Conservation (phyloP, 106 monocot genomes). For the Platanthera zijinensis region DNA sequence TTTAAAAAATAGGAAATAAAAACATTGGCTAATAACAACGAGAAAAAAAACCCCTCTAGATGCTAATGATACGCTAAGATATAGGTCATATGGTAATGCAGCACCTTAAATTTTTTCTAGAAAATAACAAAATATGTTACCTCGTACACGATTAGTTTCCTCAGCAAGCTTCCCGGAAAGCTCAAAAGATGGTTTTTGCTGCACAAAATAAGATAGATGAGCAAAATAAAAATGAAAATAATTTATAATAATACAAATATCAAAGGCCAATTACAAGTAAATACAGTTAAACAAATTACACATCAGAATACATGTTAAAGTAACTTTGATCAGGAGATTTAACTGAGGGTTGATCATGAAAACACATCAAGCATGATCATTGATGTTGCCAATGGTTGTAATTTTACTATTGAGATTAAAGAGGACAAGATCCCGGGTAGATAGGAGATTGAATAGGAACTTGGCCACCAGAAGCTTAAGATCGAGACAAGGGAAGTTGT, state of each 20-base stretch:
- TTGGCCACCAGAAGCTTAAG: too few species aligned
- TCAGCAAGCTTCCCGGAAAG: constrained; percentile 98
- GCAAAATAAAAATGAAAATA: not conserved
- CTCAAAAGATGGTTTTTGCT: constrained; percentile 98
- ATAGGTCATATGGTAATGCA: not conserved
- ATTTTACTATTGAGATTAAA: too few species aligned
- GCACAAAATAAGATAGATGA: constrained; percentile 7
- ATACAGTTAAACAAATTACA: too few species aligned
- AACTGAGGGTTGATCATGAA: too few species aligned
- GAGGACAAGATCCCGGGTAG: too few species aligned
- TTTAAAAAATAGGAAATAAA: not conserved
- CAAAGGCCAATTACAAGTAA: not conserved
- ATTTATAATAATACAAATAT: not conserved
- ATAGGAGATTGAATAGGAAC: too few species aligned
- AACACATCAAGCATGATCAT: too few species aligned
- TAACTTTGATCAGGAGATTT: not conserved
- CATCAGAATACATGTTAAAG: not conserved
- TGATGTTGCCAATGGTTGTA: too few species aligned
- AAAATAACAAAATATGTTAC: constrained; percentile 19
- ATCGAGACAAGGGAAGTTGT: too few species aligned
- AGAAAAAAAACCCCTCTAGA: not conserved
- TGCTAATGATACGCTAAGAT: not conserved
- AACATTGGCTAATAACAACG: not conserved
- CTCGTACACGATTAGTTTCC: constrained; percentile 90
- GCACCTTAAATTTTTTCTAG: not conserved